A percentile compares a stretch with the other conserved stretches of the same genome.
Evolutionary conservation across 2,329 filamentous ascomycete genomes (phyloP).

Genomic region (Lasiodiplodia hormozganensis): DNA sequence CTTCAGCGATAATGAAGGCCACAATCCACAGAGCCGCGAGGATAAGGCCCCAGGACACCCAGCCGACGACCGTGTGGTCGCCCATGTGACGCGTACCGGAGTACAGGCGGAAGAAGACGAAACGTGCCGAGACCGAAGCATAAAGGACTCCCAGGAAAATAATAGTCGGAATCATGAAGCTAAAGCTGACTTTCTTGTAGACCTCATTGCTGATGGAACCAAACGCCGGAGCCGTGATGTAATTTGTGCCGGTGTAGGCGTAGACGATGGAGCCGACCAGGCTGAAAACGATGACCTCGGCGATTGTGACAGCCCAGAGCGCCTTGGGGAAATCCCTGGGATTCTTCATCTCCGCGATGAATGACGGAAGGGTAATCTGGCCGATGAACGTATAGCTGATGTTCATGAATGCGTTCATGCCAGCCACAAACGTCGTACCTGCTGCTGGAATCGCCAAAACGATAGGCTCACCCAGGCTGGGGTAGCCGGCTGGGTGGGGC

Average conservation of each 20-base stretch:
- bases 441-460: constrained; percentile 72
- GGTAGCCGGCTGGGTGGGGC: constrained; percentile 72
- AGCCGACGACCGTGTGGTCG: constrained; percentile 81
- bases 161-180: constrained; percentile 93
- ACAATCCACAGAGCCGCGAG: constrained; percentile 78
- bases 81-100: constrained; percentile 79
- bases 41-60: constrained; percentile 79
- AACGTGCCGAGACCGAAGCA: constrained; percentile 86
- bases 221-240: constrained; percentile 87
- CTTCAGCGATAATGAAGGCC: constrained; percentile 91
- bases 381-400: constrained; percentile 97
- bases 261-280: constrained; percentile 83
- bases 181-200: constrained; percentile 89
- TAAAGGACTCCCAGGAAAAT: constrained; percentile 93
- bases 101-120: constrained; percentile 91
- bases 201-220: constrained; percentile 76
- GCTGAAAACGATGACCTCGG: constrained; percentile 85
- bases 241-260: constrained; percentile 86
- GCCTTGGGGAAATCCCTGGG: constrained; percentile 89
- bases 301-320: constrained; percentile 87
- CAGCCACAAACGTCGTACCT: constrained; percentile 80
- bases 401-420: constrained; percentile 89
- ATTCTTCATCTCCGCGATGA: constrained; percentile 91
- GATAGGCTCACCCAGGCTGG: constrained; percentile 63
- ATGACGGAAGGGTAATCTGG: constrained; percentile 90